These are phyloP conservation scores for Colletotrichum magnum DNA, from an alignment of 2,329 filamentous ascomycete genomes.

Conservation along the genomic window DNA sequence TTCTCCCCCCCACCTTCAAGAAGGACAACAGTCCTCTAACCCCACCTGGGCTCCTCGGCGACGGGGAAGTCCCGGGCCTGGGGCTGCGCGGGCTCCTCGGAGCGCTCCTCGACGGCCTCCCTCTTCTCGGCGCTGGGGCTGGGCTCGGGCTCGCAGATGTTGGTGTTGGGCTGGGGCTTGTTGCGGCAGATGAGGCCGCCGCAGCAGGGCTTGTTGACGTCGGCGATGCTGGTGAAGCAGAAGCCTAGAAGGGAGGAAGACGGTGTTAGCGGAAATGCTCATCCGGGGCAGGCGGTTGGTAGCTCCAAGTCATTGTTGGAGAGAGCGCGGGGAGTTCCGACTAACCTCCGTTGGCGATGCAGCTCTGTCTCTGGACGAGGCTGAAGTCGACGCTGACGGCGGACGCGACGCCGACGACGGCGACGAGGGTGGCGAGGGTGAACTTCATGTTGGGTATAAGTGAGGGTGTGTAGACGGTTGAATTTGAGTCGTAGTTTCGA, in stretches of 20 bases:
- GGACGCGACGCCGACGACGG: conserved; percentile 18
- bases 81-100: neutral
- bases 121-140: neutral
- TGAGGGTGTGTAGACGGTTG: neutral
- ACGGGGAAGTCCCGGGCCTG: neutral
- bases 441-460: conserved; percentile 22
- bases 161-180: conserved; percentile 7
- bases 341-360: conserved; percentile 22
- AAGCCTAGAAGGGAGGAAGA: neutral
- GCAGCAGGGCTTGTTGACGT: conserved; percentile 29
- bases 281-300: too few relatives aligned
- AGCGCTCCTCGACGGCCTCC: neutral
- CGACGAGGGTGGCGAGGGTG: conserved; percentile 20
- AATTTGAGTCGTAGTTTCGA: neutral
- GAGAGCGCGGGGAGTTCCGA: neutral
- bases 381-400: conserved; percentile 31
- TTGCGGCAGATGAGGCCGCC: conserved; percentile 25
- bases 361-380: conserved; percentile 26
- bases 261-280: too few relatives aligned
- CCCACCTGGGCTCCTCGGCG: conserved; percentile 13
- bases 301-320: too few relatives aligned
- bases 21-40: neutral
- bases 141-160: conserved; percentile 19
- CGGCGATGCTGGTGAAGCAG: conserved; percentile 19
- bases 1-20: neutral